These are phyloP conservation scores for Tylopilus sp. DNA, from an alignment of 1,284 basidiomycete species.

Conservation along the genomic window DNA sequence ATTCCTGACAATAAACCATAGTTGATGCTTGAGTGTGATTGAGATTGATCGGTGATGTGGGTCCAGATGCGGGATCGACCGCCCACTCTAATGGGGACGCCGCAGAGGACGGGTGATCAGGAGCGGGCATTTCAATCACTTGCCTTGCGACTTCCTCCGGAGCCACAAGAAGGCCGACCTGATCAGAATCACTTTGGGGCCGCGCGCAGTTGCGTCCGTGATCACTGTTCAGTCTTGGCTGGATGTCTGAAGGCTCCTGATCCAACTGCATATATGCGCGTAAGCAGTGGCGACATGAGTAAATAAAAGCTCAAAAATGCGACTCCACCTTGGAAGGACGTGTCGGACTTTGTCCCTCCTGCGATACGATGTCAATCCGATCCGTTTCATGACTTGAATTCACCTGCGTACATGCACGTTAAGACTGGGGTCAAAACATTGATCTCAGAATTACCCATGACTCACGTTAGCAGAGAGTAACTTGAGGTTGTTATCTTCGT, in stretches of 20 bases:
- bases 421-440: neutral
- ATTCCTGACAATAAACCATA: neutral
- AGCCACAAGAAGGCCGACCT: neutral
- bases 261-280: slow-evolving; percentile 24
- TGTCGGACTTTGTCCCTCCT: neutral
- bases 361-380: neutral
- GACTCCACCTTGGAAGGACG: slow-evolving; percentile 8
- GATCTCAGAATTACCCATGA: neutral
- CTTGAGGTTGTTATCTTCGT: neutral
- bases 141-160: slow-evolving; percentile 13
- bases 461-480: slow-evolving; percentile 7
- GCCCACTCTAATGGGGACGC: slow-evolving; percentile 5
- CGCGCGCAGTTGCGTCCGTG: neutral
- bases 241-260: slow-evolving; percentile 2
- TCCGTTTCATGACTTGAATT: neutral
- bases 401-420: slow-evolving; percentile 17
- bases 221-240: neutral
- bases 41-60: neutral
- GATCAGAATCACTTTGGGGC: neutral
- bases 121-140: neutral
- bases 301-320: neutral
- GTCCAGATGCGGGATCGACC: neutral
- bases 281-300: neutral
- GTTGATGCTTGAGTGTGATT: neutral
- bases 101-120: slow-evolving; percentile 4